phyloP scores from a whole-genome alignment of 1,284 basidiomycete genomes.

The Ustanciosporium gigantosporum region DNA sequence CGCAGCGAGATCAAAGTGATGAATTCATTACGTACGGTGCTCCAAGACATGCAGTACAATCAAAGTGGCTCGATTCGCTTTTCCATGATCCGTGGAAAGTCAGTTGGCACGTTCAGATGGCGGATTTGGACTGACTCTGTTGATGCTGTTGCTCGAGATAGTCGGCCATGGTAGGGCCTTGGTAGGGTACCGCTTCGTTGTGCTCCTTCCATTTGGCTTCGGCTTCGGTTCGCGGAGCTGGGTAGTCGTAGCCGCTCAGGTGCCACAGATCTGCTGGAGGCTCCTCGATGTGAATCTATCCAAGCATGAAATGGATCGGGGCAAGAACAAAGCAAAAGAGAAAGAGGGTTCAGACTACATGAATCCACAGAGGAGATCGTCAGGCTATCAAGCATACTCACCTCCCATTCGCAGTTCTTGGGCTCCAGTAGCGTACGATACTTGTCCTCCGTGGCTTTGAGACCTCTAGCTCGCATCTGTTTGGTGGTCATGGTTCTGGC shows the following conservation, averaged over 20 bases:
- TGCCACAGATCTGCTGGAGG: conserved; percentile 20
- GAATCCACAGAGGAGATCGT: no score
- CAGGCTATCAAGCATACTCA: conserved; percentile 2
- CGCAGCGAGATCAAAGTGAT: no score
- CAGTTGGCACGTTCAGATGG: no score
- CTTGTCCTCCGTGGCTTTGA: conserved; percentile 2
- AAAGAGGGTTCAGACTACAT: not conserved
- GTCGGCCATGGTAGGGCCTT: conserved; percentile 18
- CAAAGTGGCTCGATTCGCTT: no score
- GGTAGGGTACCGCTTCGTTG: conserved; percentile 11
- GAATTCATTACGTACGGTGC: no score
- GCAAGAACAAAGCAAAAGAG: not conserved
- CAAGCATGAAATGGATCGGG: not conserved
- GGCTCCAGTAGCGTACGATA: conserved; percentile 4
- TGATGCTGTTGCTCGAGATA: conserved; percentile 5
- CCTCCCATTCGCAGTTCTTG: conserved; percentile 19
- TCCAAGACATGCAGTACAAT: no score
- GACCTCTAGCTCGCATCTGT: conserved; percentile 2
- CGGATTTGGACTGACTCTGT: not conserved
- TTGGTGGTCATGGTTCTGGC: conserved; percentile 7
- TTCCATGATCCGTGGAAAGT: no score
- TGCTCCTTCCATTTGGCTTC: conserved; percentile 12
- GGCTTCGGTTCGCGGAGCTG: conserved; percentile 12
- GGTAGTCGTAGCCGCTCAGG: conserved; percentile 9
- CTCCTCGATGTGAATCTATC: conserved; percentile 28